A percentile compares a stretch with the other conserved stretches of the same genome.
Evolutionary conservation across 805 yeast species (phyloP).

Genomic region (Brettanomyces nanus): DNA sequence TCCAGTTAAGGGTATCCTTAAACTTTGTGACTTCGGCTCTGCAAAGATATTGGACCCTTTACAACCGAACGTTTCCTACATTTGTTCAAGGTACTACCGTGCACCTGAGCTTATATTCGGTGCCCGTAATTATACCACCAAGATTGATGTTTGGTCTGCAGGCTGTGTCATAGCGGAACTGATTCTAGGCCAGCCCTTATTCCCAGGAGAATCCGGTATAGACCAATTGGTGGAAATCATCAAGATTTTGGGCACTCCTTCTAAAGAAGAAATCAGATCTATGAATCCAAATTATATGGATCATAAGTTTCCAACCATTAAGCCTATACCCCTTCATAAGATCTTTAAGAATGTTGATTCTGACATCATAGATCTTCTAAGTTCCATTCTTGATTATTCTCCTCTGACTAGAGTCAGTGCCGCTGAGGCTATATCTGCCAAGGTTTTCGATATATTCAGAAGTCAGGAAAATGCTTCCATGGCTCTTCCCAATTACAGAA

Average conservation of each 20-base stretch:
- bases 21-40: conserved; percentile 93
- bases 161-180: conserved; percentile 98
- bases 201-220: conserved; percentile 97
- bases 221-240: conserved; percentile 96
- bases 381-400: conserved; percentile 54
- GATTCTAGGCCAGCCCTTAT: conserved; percentile 89
- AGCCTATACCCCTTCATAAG: conserved; percentile 64
- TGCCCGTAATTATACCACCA: conserved; percentile 91
- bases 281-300: conserved; percentile 98
- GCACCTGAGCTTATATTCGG: conserved; percentile 98
- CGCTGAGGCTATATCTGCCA: conserved; percentile 40
- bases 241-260: conserved; percentile 92
- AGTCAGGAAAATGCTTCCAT: conserved; percentile 13
- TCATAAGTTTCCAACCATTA: conserved; percentile 84
- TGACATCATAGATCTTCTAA: conserved; percentile 49
- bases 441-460: conserved; percentile 49
- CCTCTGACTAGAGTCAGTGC: conserved; percentile 61
- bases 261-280: conserved; percentile 80
- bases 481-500: conserved; percentile 27
- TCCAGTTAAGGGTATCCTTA: conserved; percentile 75
- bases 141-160: conserved; percentile 95
- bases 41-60: conserved; percentile 85
- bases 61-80: conserved; percentile 94
- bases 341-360: conserved; percentile 52
- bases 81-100: conserved; percentile 92